A percentile compares a stretch with the other conserved stretches of the same genome.
These are phyloP conservation scores for Podospora comata DNA, from an alignment of 495 filamentous ascomycete species.

Conservation along the genomic window DNA sequence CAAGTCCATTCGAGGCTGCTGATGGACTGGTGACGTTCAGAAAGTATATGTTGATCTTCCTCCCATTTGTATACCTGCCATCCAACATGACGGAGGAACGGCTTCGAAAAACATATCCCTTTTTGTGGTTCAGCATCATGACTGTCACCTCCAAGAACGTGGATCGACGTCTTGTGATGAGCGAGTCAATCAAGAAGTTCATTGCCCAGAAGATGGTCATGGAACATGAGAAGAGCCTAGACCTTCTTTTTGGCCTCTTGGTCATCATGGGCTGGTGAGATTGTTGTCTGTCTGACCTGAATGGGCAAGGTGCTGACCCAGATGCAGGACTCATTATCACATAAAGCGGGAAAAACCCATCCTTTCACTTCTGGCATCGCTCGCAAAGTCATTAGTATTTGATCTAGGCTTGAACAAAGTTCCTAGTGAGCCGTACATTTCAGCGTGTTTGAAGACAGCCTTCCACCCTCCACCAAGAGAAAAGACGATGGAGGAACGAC, in stretches of 20 bases:
- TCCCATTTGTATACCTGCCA: conserved; percentile 42
- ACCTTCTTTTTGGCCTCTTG: conserved; percentile 55
- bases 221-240: conserved; percentile 49
- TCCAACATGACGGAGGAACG: conserved; percentile 43
- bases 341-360: conserved; percentile 34
- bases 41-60: conserved; percentile 33
- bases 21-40: conserved; percentile 33
- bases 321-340: conserved; percentile 15
- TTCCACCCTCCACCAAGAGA: conserved; percentile 23
- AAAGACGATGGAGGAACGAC: conserved; percentile 50
- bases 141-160: conserved; percentile 29
- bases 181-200: conserved; percentile 37
- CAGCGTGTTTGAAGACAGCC: conserved; percentile 15
- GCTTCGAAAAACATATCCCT: conserved; percentile 47
- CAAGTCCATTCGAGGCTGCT: conserved; percentile 30
- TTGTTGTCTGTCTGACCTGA: neutral
- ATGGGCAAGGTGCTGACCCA: neutral
- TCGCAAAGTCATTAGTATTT: conserved; percentile 51
- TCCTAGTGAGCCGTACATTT: conserved; percentile 29
- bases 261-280: conserved; percentile 47
- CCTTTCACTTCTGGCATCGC: conserved; percentile 44
- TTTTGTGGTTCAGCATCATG: conserved; percentile 57
- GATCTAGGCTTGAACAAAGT: conserved; percentile 56
- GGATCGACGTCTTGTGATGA: conserved; percentile 25
- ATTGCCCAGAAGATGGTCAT: conserved; percentile 49